Evolutionary conservation across 371 early-diverging fungal genomes (phyloP), one percentile per base, ranked within the genome.

Genomic region (Mucor sp.): DNA sequence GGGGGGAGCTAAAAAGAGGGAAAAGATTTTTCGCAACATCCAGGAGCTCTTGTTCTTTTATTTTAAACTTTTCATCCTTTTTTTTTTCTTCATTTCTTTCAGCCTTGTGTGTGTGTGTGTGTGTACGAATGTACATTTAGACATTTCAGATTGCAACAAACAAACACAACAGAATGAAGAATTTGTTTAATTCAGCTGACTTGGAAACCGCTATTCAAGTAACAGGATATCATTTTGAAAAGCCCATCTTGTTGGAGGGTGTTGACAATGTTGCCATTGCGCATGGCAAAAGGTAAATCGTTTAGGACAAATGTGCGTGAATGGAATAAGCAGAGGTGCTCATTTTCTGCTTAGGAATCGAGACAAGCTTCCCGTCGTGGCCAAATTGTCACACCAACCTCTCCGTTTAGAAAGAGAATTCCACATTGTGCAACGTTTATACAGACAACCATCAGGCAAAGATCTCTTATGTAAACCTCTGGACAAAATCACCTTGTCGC

Each of bases 371-470:
- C 79, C 77, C 12, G 78, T 82, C 28, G 66, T 82, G 57, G 79
- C 76, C n/a, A 82, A 82, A 63, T 60, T 82, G 60, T 82, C 82
- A 50, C 75, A 75, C 64, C 79, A 82, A 58, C 73, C 77, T 4
- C 63, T 82, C 57, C 67, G 76, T 39, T 63, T 82, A 53, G 82
- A 82, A 71, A 69, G 82, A 70, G 82, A 82, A 66, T 82, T 74
- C 62, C 82, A 82, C 50, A 82, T 77, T 57, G 71, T 77, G 32
- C 75, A 77, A 62, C 77, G 79, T 35, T 62, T 82, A 19, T 79
- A 75, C 43, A 65, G 63, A 47, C 72, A 77, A 47, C 25, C 63
- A n/a, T 72, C 74, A 47, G 72, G 74, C 4, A 73, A 67, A 41
- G 70, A 72, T 37, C 41, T 74, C 3, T 53, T 82, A 23, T 77